Base-by-base conservation (phyloP, 2,329 filamentous ascomycete genomes). In the Hortaea werneckii region DNA sequence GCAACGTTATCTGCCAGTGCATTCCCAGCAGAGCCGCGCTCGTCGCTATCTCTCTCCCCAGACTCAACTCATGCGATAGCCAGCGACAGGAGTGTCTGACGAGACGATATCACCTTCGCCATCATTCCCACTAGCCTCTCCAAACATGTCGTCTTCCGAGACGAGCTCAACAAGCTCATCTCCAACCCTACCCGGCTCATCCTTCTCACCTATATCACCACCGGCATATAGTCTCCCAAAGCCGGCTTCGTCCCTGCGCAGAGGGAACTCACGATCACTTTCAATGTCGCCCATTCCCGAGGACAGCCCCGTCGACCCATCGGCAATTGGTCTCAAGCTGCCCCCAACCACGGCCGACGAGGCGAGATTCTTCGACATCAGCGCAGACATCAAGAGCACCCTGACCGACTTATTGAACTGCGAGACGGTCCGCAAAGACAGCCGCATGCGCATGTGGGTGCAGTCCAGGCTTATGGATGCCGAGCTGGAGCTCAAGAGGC, bases 371-470 rank as follows among this genome's bases (percentile, higher is more conserved):
- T 67, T 65, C 48, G 61, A 72, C 37, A 66, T 75, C 58, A 76
- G 74, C 51, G 65, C 72, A 42, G 69, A 74, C 51, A 75, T 76
- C 59, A 76, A 77, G 53, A 66, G 65, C 13, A 75, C 71, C 7
- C 64, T 78, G 41, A 77, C 73, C 8, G 72, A 75, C 47, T 62
- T 78, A 1, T 60, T 78, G 44, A 77, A 77, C 51, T 75, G 72
- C 40, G 70, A 73, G 11, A 67, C 66, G 37, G 73, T 75, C 3
- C 67, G 66, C 37, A 56, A 62, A 7, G 73, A 77, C 57, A 57
- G 62, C 1, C 66, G 66, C 48, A 68, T 69, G 53, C 65, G 74
- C 37, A 60, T 61, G 11, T 77, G 73, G 72, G 68, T 77, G 9
- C 74, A 77, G 53, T 65, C 65, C 4, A 63, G 70, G 40, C 61